Base-by-base conservation (phyloP, 306 rosid species). In the Pyrus betulifolia region DNA sequence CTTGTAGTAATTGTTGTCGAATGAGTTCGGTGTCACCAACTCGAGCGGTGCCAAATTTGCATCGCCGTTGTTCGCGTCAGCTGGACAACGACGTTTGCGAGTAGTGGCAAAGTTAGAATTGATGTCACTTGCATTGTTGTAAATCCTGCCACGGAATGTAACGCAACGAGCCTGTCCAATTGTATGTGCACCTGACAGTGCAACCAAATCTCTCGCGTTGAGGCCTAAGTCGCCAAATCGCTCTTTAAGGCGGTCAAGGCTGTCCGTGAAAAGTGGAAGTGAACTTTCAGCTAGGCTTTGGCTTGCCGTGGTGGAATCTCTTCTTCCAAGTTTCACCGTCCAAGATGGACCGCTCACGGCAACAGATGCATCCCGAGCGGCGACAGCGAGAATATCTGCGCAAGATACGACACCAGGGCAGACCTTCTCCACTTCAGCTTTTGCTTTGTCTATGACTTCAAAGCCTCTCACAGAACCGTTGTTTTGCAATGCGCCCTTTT, bases 351-450 rank as follows among this genome's bases (percentile, higher is more conserved):
- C 88, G 38, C 80, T 80, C 28, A 88, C 87, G 3, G 85, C 79
- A 38, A 87, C 85, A 0, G 97, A 85, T 9, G 94, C 88, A 67
- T 91, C 97, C 25, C 93, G 79, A 40, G 96, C 90, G 1, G 89
- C 90, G 1, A 89, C 80, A 4, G 93, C 89, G 0, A 90, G 74
- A 10, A 90, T 82, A 33, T 80, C 89, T 0, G 83, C 85, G 28
- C 87, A 86, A 62, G 87, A 86, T 4, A 86, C 89, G 15, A 79
- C 83, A 19, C 87, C 86, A 0, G 93, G 92, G 52, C 91, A 91
- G 4, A 75, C 62, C 51, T 84, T 80, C 79, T 91, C 94, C 4
- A 89, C 92, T 28, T 69, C 71, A 30, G 88, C 27, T 63, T 91
- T 89, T 3, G 91, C 92, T 58, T 78, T 72, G 13, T 86, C 92